A percentile compares a stretch with the other conserved stretches of the same genome.
phyloP scores from a whole-genome alignment of 2,329 filamentous ascomycete species.

The Penicillium sp. region DNA sequence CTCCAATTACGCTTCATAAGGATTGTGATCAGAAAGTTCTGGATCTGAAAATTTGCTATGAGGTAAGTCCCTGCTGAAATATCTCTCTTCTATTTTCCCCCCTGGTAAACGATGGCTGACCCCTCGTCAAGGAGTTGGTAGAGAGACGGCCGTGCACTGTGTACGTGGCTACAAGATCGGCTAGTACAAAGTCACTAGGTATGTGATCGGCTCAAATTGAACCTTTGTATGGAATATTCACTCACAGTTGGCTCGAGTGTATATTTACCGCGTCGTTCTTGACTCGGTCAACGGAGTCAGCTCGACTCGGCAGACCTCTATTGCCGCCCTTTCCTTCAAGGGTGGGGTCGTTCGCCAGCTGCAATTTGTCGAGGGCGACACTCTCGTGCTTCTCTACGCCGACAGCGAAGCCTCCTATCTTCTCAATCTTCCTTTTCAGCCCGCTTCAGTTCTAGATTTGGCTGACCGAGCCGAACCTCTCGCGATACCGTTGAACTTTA shows the following conservation, averaged over 20 bases:
- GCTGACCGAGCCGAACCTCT: slow-evolving; percentile 14
- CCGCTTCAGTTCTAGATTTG: slow-evolving; percentile 11
- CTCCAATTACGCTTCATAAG: slow-evolving; percentile 53
- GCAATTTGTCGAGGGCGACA: slow-evolving; percentile 68
- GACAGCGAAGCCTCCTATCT: slow-evolving; percentile 38
- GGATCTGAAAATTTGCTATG: slow-evolving; percentile 63
- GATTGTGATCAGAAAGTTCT: slow-evolving; percentile 43
- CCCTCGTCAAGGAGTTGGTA: slow-evolving; percentile 27
- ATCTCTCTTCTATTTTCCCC: not conserved
- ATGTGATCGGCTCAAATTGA: slow-evolving; percentile 14
- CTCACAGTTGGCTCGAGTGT: slow-evolving; percentile 50
- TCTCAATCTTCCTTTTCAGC: slow-evolving; percentile 40
- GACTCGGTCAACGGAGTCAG: slow-evolving; percentile 64
- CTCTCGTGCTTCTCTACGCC: slow-evolving; percentile 63
- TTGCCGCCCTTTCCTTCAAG: slow-evolving; percentile 40
- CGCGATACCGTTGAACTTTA: slow-evolving; percentile 25
- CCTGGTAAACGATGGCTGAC: slow-evolving; percentile 7
- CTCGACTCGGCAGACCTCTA: slow-evolving; percentile 39
- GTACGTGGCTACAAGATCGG: slow-evolving; percentile 41
- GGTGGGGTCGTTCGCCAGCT: slow-evolving; percentile 57
- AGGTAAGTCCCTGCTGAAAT: slow-evolving; percentile 39
- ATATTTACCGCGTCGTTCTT: slow-evolving; percentile 59
- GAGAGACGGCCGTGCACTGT: slow-evolving; percentile 34
- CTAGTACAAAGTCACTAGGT: slow-evolving; percentile 40
- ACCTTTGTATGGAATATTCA: not conserved